Percentiles rank a stretch among this genome's conserved stretches.
phyloP scores from a whole-genome alignment of 768 basidiomycete genomes.

The Termitomyces sp. region DNA sequence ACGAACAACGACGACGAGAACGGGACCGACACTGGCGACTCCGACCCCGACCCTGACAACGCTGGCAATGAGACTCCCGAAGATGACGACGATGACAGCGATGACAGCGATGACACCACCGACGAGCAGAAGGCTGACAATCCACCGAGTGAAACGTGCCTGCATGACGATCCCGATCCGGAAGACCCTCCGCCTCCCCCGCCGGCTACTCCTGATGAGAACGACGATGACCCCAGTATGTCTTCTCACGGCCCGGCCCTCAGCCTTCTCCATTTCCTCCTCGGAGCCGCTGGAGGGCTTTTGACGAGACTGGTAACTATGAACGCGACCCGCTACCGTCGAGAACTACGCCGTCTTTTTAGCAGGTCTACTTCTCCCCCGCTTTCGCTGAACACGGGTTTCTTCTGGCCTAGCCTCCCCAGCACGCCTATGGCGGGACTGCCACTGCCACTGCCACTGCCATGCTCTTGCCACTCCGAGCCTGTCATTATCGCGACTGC shows the following conservation, averaged over 20 bases:
- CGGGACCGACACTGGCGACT: not conserved
- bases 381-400: not conserved
- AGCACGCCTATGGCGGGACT: not conserved
- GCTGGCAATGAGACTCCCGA: not conserved
- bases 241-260: not conserved
- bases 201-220: not conserved
- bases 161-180: not conserved
- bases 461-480: not conserved
- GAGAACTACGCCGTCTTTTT: not conserved
- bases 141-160: not conserved
- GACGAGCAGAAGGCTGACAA: not conserved
- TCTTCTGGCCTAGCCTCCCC: not conserved
- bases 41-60: not conserved
- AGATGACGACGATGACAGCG: not conserved
- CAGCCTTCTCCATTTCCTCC: not conserved
- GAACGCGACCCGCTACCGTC: not conserved
- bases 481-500: not conserved
- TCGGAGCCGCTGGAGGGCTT: not conserved
- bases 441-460: no score
- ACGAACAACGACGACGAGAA: not conserved
- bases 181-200: constrained; percentile 1
- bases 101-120: not conserved
- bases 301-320: not conserved
- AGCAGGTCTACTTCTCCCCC: not conserved
- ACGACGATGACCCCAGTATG: not conserved